Conservation (phyloP, 1,284 basidiomycete species). For the Melampsora americana region DNA sequence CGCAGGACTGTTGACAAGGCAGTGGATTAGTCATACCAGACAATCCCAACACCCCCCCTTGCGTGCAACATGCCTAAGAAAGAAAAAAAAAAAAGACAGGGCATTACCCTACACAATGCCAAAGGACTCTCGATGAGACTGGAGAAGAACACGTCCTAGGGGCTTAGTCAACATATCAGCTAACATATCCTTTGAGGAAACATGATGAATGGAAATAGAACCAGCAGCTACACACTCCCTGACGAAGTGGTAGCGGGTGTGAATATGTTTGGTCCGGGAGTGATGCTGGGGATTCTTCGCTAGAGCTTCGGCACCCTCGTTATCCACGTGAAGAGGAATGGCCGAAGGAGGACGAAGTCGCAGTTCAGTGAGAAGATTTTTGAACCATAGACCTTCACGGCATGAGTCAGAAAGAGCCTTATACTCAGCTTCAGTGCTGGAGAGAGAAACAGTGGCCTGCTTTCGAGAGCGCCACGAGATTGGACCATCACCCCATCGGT, state of each 20-base stretch:
- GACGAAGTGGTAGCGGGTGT: constrained; percentile 4
- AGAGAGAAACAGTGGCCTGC: no score
- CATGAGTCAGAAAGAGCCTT: constrained; percentile 9
- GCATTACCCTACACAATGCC: neutral
- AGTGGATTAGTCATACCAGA: neutral
- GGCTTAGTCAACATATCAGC: constrained; percentile 19
- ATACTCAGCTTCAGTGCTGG: no score
- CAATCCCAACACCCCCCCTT: constrained; percentile 18
- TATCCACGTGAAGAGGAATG: constrained; percentile 3
- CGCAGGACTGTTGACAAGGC: neutral
- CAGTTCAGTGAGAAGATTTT: constrained; percentile 8
- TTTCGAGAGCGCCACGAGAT: no score
- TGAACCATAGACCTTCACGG: constrained; percentile 7
- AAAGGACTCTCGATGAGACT: neutral
- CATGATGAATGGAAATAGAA: neutral
- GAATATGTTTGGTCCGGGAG: constrained; percentile 10
- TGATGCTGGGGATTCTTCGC: constrained; percentile 7
- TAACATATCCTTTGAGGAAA: constrained; percentile 9
- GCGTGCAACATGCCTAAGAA: neutral
- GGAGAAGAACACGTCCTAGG: neutral
- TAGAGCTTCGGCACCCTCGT: constrained; percentile 11
- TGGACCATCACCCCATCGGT: no score
- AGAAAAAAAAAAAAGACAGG: neutral
- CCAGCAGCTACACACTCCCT: neutral
- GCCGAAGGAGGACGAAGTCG: neutral